phyloP scores from a whole-genome alignment of 345 rosid genomes.

The Gossypium stocksii region DNA sequence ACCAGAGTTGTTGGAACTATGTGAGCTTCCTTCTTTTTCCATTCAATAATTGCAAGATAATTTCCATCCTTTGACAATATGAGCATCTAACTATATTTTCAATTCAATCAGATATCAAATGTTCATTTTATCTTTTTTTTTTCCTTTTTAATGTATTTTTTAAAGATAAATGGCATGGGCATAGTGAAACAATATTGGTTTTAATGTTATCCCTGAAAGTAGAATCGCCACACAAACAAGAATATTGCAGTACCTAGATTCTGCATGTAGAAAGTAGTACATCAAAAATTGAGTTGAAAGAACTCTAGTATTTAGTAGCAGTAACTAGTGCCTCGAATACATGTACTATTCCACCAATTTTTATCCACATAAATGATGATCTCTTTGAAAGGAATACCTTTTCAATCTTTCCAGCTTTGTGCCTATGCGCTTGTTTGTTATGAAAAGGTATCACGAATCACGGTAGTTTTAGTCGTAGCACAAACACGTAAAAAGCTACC shows the following conservation, averaged over 20 bases:
- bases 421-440: background rate
- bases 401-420: background rate
- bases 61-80: background rate
- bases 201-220: background rate
- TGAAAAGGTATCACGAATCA: background rate
- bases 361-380: background rate
- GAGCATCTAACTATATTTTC: background rate
- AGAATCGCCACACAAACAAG: background rate
- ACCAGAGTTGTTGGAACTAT: slow-evolving; percentile 63
- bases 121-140: background rate
- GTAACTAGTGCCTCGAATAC: background rate
- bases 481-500: background rate
- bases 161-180: background rate
- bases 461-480: background rate
- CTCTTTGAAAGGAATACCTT: background rate
- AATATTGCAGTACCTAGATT: background rate
- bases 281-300: background rate
- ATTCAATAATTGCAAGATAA: background rate
- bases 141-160: too few relatives aligned
- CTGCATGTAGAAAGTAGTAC: background rate
- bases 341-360: background rate
- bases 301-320: background rate
- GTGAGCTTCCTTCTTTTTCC: slow-evolving; percentile 31
- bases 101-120: background rate
- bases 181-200: background rate